Evolutionary conservation across 2,329 filamentous ascomycete genomes (phyloP).

Genomic region (Phialophora tarda): DNA sequence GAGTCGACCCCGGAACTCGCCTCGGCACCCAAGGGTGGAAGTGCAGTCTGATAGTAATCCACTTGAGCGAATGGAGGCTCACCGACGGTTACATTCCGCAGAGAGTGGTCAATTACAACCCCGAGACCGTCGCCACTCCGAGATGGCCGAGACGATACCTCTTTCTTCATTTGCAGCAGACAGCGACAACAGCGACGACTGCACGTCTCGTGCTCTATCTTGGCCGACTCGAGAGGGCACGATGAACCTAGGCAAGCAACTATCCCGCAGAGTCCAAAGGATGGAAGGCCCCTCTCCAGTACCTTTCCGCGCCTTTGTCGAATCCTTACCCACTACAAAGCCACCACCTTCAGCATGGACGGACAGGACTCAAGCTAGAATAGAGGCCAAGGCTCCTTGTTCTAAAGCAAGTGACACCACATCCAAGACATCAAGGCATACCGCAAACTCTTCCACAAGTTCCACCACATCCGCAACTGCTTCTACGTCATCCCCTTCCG

Average conservation of each 20-base stretch:
- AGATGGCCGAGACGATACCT: constrained; percentile 18
- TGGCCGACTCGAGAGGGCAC: constrained; percentile 33
- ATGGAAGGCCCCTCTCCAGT: constrained; percentile 32
- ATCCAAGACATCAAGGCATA: constrained; percentile 31
- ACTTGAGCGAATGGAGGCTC: constrained; percentile 38
- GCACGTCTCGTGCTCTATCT: constrained; percentile 29
- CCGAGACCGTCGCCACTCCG: constrained; percentile 26
- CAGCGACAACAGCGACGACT: constrained; percentile 28
- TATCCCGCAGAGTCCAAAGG: constrained; percentile 30
- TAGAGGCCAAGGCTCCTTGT: constrained; percentile 33
- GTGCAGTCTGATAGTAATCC: constrained; percentile 29
- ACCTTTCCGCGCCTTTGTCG: constrained; percentile 37
- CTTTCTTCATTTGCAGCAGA: constrained; percentile 33
- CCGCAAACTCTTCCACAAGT: constrained; percentile 31
- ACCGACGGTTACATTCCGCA: constrained; percentile 38
- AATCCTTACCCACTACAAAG: constrained; percentile 30
- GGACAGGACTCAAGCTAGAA: constrained; percentile 34
- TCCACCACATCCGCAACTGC: constrained; percentile 23
- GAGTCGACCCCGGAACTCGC: constrained; percentile 15
- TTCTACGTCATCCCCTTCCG: constrained; percentile 19
- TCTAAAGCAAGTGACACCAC: constrained; percentile 27
- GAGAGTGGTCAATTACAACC: constrained; percentile 37
- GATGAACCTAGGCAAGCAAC: constrained; percentile 30
- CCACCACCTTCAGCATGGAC: constrained; percentile 38
- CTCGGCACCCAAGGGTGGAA: constrained; percentile 18